Evolutionary conservation across 2,329 filamentous ascomycete genomes (phyloP), one percentile per base, ranked within the genome.

Genomic region (Pseudocercospora fijiensis): DNA sequence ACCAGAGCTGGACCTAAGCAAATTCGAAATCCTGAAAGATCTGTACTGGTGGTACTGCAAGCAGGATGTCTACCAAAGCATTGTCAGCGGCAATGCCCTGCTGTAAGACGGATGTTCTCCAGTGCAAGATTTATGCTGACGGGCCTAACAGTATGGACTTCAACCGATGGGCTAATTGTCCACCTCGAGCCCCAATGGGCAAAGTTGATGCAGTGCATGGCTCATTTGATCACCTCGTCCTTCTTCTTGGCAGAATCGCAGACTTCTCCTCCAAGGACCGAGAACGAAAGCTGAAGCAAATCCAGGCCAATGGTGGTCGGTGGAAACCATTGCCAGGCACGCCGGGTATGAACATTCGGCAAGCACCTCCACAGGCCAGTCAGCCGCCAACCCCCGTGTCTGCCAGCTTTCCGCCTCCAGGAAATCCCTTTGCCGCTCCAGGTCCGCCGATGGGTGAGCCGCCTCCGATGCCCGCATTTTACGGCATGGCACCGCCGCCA

Each of bases 1-100:
- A 64, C 72, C 56, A 65, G 66, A 33, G 67, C 71, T 67, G 16
- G 93, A 98, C 65, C 83, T 96, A 55, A 88, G 91, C 66, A 88
- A 85, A 45, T 96, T 90, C 72, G 90, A 95, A 72, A 88, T 90
- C 16, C 82, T 95, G 43, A 87, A 90, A 67, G 95, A 98, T 77
- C 79, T 98, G 4, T 96, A 90, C 74, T 99, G 94, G 93, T 97
- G 92, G 90, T 97, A 93, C 75, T 89, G 86, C 71, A 96, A 96
- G 77, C 95, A 97, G 81, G 95, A 98, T 75, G 87, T 90, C 8
- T 96, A 94, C 70, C 94, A 97, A 76, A 92, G 91, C 74, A 86
- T 97, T 65, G 81, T 98, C 24, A 95, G 93, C 69, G 94, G 92
- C 8, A 93, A 94, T 47, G 85, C 85, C 66, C 81, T 96, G 53